Evolutionary conservation across 805 yeast genomes (phyloP), one percentile per base, ranked within the genome.

Genomic region (Candida quercuum): DNA sequence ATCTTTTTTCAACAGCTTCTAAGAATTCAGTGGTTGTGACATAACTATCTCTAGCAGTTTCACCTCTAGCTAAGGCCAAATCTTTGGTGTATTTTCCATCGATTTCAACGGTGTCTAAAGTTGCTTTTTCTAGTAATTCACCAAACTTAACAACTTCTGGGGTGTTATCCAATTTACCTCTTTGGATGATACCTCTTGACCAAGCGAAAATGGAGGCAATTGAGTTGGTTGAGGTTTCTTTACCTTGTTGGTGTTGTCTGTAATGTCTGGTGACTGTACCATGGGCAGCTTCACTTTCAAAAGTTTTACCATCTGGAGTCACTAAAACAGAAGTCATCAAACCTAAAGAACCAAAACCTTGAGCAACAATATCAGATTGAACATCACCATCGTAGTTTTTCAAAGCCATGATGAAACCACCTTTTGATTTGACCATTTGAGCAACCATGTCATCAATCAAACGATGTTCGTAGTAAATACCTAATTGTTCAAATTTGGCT

Each of bases 341-440:
- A 37, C 93, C 93, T 46, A 84, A 67, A 3, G 91, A 83, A 18
- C 93, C 93, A 48, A 84, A 84, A 32, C 93, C 93, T 63, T 84
- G 93, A 4, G 93, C 93, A 39, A 84, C 89, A 45, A 84, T 83
- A 59, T 84, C 93, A 6, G 86, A 77, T 61, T 82, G 87, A 38
- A 84, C 93, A 58, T 84, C 93, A 62, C 93, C 93, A 58, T 84
- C 93, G 56, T 84, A 84, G 62, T 84, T 84, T 62, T 84, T 84
- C 69, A 84, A 68, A 34, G 91, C 91, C 69, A 84, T 73, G 44
- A 83, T 74, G 55, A 74, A 84, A 6, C 93, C 93, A 54, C 93
- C 93, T 53, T 79, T 78, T 19, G 91, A 83, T 61, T 84, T 84
- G 56, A 84, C 63, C 93, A 84, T 84, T 63, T 84, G 93, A 5